Evolutionary conservation across 2,329 filamentous ascomycete genomes (phyloP), one percentile per base, ranked within the genome.

Genomic region (Calonectria ilicicola): DNA sequence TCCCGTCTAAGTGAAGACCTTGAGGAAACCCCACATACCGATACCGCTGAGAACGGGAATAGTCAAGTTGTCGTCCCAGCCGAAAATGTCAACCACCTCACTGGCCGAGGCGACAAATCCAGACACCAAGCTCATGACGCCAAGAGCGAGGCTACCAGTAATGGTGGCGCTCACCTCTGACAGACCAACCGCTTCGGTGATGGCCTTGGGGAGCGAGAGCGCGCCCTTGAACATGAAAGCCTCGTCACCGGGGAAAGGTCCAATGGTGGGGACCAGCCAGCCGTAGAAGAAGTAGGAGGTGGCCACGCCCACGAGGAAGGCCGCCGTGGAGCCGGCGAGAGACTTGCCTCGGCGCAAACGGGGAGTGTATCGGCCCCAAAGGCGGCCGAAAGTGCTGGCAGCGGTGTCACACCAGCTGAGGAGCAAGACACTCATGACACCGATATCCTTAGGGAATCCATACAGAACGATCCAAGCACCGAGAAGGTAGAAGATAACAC

Each of bases 401-500:
- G 97, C 97, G 1, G 97, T 98, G 83, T 99, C 97, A 85, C 97
- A 99, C 97, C 97, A 99, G 81, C 94, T 97, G 27, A 99, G 91
- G 47, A 99, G 90, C 79, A 99, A 87, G 51, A 98, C 93, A 73
- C 94, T 93, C 87, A 98, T 93, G 62, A 98, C 93, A 9, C 93
- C 95, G 27, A 99, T 90, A 80, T 99, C 97, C 86, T 98, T 99
- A 75, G 96, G 95, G 83, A 97, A 95, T 83, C 95, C 95, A 77
- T 91, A 91, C 76, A 98, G 90, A 19, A 96, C 95, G 38, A 92
- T 89, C 92, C 95, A 98, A 32, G 95, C 93, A 69, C 97, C 97
- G 9, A 98, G 90, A 12, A 99, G 91, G 84, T 98, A 99, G 88
- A 94, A 98, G 77, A 99, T 97, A 77, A 98, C 96, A 65, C 97